phyloP scores from a whole-genome alignment of 2,329 filamentous ascomycete species.

The Albophoma yamanashiensis region DNA sequence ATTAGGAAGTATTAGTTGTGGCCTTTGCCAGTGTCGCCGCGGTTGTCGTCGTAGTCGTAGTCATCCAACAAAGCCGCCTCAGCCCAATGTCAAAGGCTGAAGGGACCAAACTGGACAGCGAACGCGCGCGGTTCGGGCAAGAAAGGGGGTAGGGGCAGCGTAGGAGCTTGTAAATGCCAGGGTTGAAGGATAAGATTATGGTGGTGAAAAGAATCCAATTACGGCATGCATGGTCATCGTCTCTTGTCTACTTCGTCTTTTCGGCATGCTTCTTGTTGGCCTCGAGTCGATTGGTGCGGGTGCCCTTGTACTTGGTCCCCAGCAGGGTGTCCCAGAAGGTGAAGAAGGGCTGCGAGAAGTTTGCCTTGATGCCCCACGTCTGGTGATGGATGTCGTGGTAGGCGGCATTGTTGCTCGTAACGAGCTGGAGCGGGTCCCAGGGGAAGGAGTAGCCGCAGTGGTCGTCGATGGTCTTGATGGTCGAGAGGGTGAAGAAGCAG shows the following conservation, averaged over 20 bases:
- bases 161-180: not conserved
- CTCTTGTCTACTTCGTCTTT: constrained; percentile 10
- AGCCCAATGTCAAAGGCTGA: not conserved
- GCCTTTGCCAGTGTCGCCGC: not conserved
- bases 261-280: constrained; percentile 24
- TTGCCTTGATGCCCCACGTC: constrained; percentile 97
- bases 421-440: constrained; percentile 84
- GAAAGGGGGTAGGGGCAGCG: not conserved
- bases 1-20: not conserved
- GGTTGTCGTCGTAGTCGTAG: not conserved
- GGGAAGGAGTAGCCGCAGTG: constrained; percentile 96
- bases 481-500: constrained; percentile 79
- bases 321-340: constrained; percentile 86
- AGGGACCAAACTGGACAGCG: not conserved
- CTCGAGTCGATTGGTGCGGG: constrained; percentile 26
- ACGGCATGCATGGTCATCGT: not conserved
- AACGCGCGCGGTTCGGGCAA: not conserved
- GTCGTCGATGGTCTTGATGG: constrained; percentile 94
- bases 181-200: not conserved
- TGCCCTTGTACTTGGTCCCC: constrained; percentile 73
- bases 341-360: constrained; percentile 87
- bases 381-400: constrained; percentile 99
- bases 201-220: not conserved
- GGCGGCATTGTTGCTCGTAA: constrained; percentile 89
- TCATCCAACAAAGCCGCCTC: not conserved